Evolutionary conservation across 805 yeast genomes (phyloP), one percentile per base, ranked within the genome.

Genomic region (Spathaspora sp.): DNA sequence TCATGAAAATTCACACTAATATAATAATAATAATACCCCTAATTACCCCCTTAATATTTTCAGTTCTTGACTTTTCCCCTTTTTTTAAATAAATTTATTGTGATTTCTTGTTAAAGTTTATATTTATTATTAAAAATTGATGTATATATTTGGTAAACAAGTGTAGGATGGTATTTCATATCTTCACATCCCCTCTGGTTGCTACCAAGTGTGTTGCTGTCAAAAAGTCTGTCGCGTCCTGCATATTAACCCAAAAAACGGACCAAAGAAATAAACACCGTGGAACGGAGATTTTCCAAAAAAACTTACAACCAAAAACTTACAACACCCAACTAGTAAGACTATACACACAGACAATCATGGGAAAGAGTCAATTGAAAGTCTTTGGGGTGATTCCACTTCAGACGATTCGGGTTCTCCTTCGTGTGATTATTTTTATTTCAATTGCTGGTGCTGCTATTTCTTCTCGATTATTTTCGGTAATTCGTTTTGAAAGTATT

Each of bases 381-480:
- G 63, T 66, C 46, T 61, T 60, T 45, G 70, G 74, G 19, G 49
- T n/a, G n/a, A n/a, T 71, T 55, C 59, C 63, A 48, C 59, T 73
- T 48, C 72, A 67, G 44, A 70, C 77, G 23, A 64, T 72, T 50
- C 67, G 71, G 57, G 57, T 75, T 55, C 67, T 87, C 46, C 73
- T 92, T 57, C 82, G 83, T 62, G 79, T 83, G 49, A 70, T 81
- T 49, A 89, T 90, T 55, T 84, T 92, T 64, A 69, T 86, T 47
- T 78, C 88, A 43, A 83, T 93, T 52, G 89, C 96, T 23, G 92
- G 90, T 31, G 98, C 98, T 2, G 96, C 97, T 23, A 80, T 94
- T 48, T 85, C 96, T 48, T 86, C 96, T 55, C 83, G 99, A 63
- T 78, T 94, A 63, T 94, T 94, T 69, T 89, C 97, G n/a, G 98